Evolutionary conservation across 2,329 filamentous ascomycete genomes (phyloP).

Genomic region (Trichoderma citrinoviride): DNA sequence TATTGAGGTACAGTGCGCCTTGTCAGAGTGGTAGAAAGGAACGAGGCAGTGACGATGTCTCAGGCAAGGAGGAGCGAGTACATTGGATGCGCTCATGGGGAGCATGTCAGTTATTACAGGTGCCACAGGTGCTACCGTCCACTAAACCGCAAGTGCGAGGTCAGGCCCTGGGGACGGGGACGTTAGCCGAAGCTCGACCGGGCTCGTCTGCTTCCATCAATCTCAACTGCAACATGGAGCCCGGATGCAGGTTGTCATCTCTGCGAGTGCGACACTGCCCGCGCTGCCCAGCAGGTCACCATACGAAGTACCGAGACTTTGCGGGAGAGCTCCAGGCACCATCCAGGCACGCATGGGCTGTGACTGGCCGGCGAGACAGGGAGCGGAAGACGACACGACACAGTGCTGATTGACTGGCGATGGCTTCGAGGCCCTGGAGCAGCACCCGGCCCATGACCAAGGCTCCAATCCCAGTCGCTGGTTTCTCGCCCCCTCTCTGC

Average conservation of each 20-base stretch:
- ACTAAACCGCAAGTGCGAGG: background rate
- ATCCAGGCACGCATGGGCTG: constrained; percentile 18
- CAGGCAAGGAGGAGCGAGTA: background rate
- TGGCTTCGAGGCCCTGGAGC: background rate
- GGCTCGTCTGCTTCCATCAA: background rate
- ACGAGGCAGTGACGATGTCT: no score
- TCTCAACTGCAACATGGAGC: background rate
- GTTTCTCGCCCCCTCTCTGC: background rate
- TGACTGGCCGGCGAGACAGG: constrained; percentile 9
- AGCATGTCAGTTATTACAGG: constrained; percentile 7
- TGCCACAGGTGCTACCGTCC: background rate
- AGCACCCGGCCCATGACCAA: background rate
- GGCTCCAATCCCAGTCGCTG: background rate
- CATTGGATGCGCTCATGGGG: background rate
- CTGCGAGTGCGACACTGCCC: no score
- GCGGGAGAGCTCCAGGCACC: background rate
- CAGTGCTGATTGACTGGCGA: background rate
- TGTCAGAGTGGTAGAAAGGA: no score
- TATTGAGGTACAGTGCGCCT: no score
- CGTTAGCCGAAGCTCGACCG: constrained; percentile 8
- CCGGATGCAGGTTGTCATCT: constrained; percentile 1
- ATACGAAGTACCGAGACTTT: background rate
- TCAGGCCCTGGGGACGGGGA: background rate
- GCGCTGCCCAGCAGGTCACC: background rate
- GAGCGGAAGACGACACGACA: background rate